These are phyloP conservation scores for Colletotrichum destructivum DNA, from an alignment of 2,329 filamentous ascomycete genomes.

Conservation along the genomic window DNA sequence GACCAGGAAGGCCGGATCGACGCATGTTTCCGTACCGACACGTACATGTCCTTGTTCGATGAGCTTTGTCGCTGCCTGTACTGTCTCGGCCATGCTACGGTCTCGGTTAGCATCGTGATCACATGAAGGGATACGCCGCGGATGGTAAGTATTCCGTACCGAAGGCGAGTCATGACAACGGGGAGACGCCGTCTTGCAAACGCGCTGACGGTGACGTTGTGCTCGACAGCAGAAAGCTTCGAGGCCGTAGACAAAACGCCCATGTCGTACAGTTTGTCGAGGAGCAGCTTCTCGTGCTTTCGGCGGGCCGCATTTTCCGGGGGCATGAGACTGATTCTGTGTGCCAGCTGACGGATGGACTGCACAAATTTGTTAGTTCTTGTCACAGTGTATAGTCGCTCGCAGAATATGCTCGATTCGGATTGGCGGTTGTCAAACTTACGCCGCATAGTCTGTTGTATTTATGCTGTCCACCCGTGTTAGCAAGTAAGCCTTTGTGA, in stretches of 20 bases:
- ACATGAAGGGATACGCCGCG: not conserved
- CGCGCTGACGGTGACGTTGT: constrained; percentile 88
- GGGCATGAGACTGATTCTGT: constrained; percentile 87
- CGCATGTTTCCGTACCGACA: constrained; percentile 91
- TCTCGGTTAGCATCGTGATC: constrained; percentile 14
- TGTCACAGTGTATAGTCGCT: not conserved
- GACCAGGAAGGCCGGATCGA: constrained; percentile 90
- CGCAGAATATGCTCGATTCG: not conserved
- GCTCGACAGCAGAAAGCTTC: constrained; percentile 88
- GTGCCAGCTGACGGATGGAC: constrained; percentile 91
- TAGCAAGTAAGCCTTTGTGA: constrained; percentile 4
- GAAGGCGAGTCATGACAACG: constrained; percentile 90
- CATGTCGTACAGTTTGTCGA: constrained; percentile 95
- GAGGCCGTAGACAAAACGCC: constrained; percentile 84
- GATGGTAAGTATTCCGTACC: constrained; percentile 49
- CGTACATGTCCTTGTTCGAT: constrained; percentile 96
- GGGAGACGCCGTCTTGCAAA: constrained; percentile 88
- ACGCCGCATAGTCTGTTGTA: constrained; percentile 79
- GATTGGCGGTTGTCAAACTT: constrained; percentile 49
- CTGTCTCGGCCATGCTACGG: constrained; percentile 84
- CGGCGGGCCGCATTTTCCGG: constrained; percentile 82
- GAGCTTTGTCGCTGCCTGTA: constrained; percentile 87
- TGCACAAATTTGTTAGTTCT: constrained; percentile 54
- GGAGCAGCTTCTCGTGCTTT: constrained; percentile 88
- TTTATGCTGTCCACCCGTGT: constrained; percentile 56